phyloP scores from a whole-genome alignment of 2,329 filamentous ascomycete species.

The Plenodomus lindquistii region DNA sequence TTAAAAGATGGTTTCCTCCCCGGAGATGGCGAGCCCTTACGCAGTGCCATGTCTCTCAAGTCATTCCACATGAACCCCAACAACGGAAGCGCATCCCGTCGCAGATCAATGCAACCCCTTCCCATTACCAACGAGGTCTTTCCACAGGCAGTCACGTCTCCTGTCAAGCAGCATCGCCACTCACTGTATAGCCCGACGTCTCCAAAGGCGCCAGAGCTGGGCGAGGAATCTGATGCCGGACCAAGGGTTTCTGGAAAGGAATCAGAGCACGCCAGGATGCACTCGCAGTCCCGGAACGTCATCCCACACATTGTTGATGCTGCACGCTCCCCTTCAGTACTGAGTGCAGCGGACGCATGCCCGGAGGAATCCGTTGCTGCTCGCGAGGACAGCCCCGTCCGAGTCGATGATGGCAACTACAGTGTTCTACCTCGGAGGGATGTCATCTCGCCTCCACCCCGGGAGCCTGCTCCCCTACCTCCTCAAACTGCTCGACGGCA shows the following conservation, averaged over 20 bases:
- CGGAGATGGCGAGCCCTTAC: slow-evolving; percentile 33
- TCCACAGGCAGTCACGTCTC: slow-evolving; percentile 20
- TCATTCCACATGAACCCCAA: slow-evolving; percentile 46
- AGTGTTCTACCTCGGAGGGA: slow-evolving; percentile 29
- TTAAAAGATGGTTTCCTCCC: slow-evolving; percentile 29
- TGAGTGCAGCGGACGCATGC: neutral
- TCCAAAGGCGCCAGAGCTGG: slow-evolving; percentile 21
- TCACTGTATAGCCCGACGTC: slow-evolving; percentile 36
- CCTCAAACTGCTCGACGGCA: slow-evolving; percentile 29
- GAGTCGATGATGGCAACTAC: slow-evolving; percentile 28
- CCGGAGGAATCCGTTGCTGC: slow-evolving; percentile 7
- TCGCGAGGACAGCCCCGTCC: slow-evolving; percentile 25
- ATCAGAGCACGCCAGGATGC: neutral
- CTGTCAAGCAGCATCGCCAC: slow-evolving; percentile 30
- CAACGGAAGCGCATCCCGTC: slow-evolving; percentile 31
- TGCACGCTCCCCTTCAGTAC: slow-evolving; percentile 7
- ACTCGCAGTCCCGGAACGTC: slow-evolving; percentile 6
- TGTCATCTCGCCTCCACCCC: slow-evolving; percentile 37
- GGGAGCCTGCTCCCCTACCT: slow-evolving; percentile 27
- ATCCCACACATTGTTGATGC: slow-evolving; percentile 9
- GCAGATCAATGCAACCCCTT: slow-evolving; percentile 45
- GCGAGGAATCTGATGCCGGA: slow-evolving; percentile 5
- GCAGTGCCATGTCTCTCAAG: slow-evolving; percentile 41
- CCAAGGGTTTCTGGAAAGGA: neutral
- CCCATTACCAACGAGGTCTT: slow-evolving; percentile 42